phyloP scores from a whole-genome alignment of 768 basidiomycete genomes.

The Pleurotus salmoneostramineus region DNA sequence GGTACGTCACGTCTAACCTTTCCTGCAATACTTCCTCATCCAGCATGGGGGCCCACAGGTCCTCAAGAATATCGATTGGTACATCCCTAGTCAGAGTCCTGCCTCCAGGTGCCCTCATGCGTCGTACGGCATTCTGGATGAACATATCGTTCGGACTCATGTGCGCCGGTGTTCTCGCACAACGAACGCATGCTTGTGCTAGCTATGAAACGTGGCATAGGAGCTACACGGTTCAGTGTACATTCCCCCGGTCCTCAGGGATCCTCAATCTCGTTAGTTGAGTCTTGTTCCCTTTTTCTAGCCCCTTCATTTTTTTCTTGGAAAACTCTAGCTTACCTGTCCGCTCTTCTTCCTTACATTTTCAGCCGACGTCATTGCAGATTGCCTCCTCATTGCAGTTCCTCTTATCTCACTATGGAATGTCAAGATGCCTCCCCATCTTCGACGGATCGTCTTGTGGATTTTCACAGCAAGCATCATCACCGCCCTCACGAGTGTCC shows the following conservation, averaged over 20 bases:
- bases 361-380: conserved; percentile 8
- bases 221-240: background rate
- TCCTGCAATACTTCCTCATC: background rate
- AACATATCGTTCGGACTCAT: background rate
- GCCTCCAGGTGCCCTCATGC: background rate
- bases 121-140: background rate
- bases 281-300: background rate
- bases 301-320: background rate
- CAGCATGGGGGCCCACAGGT: conserved; percentile 5
- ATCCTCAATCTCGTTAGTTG: background rate
- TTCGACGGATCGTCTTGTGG: conserved; percentile 6
- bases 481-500: conserved; percentile 3
- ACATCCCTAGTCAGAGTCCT: conserved; percentile 12
- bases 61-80: conserved; percentile 14
- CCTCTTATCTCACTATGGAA: conserved; percentile 7
- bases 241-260: background rate
- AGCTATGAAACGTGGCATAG: background rate
- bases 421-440: conserved; percentile 5
- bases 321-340: no score
- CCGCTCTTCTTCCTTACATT: background rate
- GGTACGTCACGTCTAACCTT: background rate
- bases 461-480: conserved; percentile 8
- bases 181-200: background rate
- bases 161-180: background rate
- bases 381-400: conserved; percentile 4